Conservation (phyloP, 78 protist genomes). For the Creolimax fragrantissima region DNA sequence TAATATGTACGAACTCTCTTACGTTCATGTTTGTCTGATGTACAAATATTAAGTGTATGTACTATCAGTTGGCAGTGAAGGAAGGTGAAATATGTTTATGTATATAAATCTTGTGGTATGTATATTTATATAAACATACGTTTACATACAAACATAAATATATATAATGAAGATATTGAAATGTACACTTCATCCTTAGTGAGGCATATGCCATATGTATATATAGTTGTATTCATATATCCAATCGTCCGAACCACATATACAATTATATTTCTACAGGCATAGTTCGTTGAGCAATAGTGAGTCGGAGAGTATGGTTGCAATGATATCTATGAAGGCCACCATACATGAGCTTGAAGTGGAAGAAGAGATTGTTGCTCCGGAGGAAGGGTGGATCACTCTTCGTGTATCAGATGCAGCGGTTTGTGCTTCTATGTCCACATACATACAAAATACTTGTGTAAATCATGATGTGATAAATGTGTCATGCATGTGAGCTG, state of each 20-base stretch:
- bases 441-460: no score
- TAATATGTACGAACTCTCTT: no score
- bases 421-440: background rate
- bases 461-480: no score
- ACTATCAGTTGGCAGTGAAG: no score
- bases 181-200: background rate
- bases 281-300: background rate
- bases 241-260: background rate
- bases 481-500: no score
- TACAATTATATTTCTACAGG: background rate
- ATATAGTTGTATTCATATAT: background rate
- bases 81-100: background rate
- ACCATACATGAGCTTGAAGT: background rate
- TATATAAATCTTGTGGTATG: background rate
- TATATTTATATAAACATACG: background rate
- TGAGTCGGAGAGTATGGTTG: background rate
- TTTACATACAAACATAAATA: background rate
- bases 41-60: no score
- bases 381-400: background rate
- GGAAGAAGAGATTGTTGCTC: background rate
- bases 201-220: background rate
- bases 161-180: background rate
- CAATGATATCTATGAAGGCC: background rate
- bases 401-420: background rate
- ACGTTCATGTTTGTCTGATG: no score